phyloP scores from a whole-genome alignment of 2,329 filamentous ascomycete species.

The Dothiorella sarmentorum region DNA sequence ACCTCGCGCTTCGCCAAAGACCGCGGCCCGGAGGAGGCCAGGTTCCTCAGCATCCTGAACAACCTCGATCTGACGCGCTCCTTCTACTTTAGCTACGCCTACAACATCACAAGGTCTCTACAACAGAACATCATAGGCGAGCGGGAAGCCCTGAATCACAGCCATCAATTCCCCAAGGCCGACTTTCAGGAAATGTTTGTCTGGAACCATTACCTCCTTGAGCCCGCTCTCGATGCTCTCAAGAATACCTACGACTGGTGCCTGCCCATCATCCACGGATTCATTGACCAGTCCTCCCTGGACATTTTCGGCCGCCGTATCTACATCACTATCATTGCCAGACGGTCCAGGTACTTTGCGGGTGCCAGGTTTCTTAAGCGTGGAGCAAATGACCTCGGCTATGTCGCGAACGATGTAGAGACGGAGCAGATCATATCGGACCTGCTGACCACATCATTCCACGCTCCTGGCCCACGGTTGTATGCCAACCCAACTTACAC shows the following conservation, averaged over 20 bases:
- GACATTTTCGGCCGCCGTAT: constrained; percentile 80
- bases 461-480: constrained; percentile 79
- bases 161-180: constrained; percentile 56
- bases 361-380: constrained; percentile 92
- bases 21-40: constrained; percentile 80
- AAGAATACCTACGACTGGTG: constrained; percentile 93
- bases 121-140: constrained; percentile 89
- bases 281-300: constrained; percentile 79
- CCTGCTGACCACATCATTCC: constrained; percentile 89
- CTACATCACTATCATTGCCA: constrained; percentile 90
- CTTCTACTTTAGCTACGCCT: constrained; percentile 98
- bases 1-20: constrained; percentile 71
- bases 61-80: constrained; percentile 86
- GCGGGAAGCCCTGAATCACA: constrained; percentile 65
- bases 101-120: constrained; percentile 87
- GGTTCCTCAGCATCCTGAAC: constrained; percentile 83
- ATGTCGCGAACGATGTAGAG: constrained; percentile 97
- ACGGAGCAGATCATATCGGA: constrained; percentile 98
- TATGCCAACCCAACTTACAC: constrained; percentile 90
- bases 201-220: constrained; percentile 89
- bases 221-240: constrained; percentile 66
- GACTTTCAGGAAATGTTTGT: constrained; percentile 95
- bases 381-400: constrained; percentile 89
- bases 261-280: constrained; percentile 90
- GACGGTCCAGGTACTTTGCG: constrained; percentile 88